phyloP scores from a whole-genome alignment of 1,284 basidiomycete species.

The Phenoliferia sp. region DNA sequence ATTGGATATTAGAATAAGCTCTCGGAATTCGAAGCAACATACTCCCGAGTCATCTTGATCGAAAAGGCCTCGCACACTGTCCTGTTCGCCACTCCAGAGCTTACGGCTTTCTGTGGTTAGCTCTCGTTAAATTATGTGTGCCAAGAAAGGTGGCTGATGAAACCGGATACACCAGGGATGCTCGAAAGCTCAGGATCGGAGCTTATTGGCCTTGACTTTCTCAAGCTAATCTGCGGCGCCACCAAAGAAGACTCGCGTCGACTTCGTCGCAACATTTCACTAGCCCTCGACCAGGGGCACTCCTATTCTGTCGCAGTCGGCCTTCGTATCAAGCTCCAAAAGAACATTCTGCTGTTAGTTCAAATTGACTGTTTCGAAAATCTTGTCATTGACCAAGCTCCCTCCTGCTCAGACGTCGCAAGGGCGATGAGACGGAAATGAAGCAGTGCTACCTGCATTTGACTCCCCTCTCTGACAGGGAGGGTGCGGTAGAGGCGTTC shows the following conservation, averaged over 20 bases:
- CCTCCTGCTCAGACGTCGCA: not conserved
- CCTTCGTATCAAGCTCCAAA: not conserved
- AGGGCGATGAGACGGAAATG: not conserved
- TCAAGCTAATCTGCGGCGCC: constrained; percentile 58
- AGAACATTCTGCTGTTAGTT: constrained; percentile 7
- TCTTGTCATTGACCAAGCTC: not conserved
- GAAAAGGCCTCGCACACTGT: not conserved
- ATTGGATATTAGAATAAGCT: not conserved
- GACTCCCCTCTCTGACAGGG: not conserved
- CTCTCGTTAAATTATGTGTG: too few relatives aligned
- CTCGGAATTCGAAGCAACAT: constrained; percentile 12
- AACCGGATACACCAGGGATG: not conserved
- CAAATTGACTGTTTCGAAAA: not conserved
- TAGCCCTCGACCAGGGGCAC: constrained; percentile 6
- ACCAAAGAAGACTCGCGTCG: constrained; percentile 1
- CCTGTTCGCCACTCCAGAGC: constrained; percentile 6
- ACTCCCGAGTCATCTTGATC: constrained; percentile 10
- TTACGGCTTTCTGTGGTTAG: constrained; percentile 6
- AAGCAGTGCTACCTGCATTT: not conserved
- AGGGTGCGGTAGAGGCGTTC: not conserved
- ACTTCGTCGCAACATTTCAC: constrained; percentile 3
- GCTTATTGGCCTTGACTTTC: constrained; percentile 65
- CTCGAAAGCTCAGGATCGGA: constrained; percentile 49
- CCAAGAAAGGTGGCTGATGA: not conserved
- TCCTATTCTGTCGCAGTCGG: constrained; percentile 4